Evolutionary conservation across 148 eudicot species (phyloP).

Genomic region (Agrostemma githago): DNA sequence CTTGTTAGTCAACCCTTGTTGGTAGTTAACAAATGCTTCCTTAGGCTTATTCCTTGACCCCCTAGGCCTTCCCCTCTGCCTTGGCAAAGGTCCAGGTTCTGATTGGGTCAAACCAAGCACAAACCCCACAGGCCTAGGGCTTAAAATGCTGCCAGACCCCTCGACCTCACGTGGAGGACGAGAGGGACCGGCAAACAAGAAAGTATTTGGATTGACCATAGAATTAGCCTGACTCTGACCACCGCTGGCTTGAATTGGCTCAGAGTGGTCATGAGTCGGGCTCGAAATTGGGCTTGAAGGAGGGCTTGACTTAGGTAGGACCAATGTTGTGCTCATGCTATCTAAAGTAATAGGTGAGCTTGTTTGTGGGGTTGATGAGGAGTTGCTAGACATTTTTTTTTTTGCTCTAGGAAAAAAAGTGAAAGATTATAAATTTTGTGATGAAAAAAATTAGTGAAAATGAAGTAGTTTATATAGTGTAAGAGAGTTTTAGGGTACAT

Average conservation of each 20-base stretch:
- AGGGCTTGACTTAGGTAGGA: not conserved
- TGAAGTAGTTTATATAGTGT: constrained; percentile 1
- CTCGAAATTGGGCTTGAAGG: not conserved
- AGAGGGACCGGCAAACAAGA: not conserved
- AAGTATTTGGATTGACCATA: not conserved
- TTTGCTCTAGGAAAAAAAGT: not conserved
- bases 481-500: not conserved
- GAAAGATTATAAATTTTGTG: not conserved
- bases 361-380: not conserved
- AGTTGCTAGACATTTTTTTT: not conserved
- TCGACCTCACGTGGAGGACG: not conserved
- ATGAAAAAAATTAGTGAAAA: not conserved
- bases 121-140: not conserved
- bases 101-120: not conserved
- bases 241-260: not conserved
- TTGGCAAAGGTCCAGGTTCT: not conserved
- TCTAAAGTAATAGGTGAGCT: not conserved
- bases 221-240: not conserved
- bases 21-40: not conserved
- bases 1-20: constrained; percentile 9
- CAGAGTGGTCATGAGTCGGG: not conserved
- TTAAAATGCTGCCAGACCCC: not conserved
- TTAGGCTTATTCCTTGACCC: constrained; percentile 42
- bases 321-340: not conserved
- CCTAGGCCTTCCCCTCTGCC: constrained; percentile 33